A percentile compares a stretch with the other conserved stretches of the same genome.
These are phyloP conservation scores for Balansia obtecta DNA, from an alignment of 2,329 filamentous ascomycete species.

Conservation along the genomic window DNA sequence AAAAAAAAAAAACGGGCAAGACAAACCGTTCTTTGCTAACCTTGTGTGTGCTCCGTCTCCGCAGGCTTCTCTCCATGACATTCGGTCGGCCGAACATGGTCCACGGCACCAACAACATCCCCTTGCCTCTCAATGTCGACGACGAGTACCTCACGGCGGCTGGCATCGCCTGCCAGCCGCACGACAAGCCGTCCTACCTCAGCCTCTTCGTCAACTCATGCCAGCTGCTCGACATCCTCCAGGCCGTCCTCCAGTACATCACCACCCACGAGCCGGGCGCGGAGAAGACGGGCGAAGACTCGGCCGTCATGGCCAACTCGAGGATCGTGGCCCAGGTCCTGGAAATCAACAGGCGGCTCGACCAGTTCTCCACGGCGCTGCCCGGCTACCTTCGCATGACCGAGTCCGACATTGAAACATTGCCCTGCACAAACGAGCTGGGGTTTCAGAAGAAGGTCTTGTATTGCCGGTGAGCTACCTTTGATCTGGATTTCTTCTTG, in stretches of 20 bases:
- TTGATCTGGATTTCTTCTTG: neutral
- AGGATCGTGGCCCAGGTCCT: neutral
- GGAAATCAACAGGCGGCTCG: conserved; percentile 2
- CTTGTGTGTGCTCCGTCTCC: too few species aligned
- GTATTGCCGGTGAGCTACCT: conserved; percentile 1
- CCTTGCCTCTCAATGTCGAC: neutral
- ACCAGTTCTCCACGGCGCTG: conserved; percentile 1
- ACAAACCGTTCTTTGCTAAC: too few species aligned
- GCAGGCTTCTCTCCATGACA: conserved; percentile 5
- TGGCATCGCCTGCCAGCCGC: neutral
- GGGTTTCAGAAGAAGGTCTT: conserved; percentile 3
- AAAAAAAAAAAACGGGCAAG: too few species aligned
- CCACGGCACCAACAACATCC: conserved; percentile 1
- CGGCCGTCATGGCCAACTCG: neutral
- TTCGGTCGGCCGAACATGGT: conserved; percentile 3
- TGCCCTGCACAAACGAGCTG: neutral
- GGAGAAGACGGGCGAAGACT: neutral
- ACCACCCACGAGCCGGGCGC: neutral
- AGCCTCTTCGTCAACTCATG: conserved; percentile 3
- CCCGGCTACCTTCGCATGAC: neutral
- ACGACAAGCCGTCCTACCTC: neutral
- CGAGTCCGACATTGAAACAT: neutral
- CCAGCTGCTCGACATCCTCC: conserved; percentile 1
- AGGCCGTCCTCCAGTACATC: conserved; percentile 1
- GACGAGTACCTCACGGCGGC: conserved; percentile 2